These are phyloP conservation scores for Xylaria sp. DNA, from an alignment of 2,329 filamentous ascomycete genomes.

Conservation along the genomic window DNA sequence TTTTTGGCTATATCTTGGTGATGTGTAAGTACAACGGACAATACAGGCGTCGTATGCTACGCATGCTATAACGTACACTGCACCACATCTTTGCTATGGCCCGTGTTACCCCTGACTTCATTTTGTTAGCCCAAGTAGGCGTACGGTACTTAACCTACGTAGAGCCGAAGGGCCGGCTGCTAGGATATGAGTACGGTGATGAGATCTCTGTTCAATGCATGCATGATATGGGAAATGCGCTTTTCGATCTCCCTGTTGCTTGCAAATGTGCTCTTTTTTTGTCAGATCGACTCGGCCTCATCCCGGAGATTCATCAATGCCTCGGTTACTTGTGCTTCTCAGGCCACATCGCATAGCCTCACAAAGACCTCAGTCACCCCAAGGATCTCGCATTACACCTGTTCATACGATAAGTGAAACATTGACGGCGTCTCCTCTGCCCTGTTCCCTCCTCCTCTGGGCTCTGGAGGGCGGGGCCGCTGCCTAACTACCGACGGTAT, in stretches of 20 bases:
- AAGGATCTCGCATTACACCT: conserved; percentile 16
- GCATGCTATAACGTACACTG: conserved; percentile 2
- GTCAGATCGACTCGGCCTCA: conserved; percentile 17
- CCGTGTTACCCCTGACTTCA: conserved; percentile 25
- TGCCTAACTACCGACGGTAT: conserved; percentile 1
- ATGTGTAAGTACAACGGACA: conserved; percentile 7
- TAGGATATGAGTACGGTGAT: background rate
- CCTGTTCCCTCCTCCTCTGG: background rate
- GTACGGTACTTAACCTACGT: background rate
- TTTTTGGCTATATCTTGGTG: conserved; percentile 7
- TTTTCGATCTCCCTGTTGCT: conserved; percentile 9
- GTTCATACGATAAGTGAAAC: conserved; percentile 27
- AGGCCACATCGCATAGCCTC: conserved; percentile 21
- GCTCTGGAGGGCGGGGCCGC: conserved; percentile 19
- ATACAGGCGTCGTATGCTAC: background rate
- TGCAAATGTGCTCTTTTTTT: conserved; percentile 5
- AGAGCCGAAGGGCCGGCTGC: background rate
- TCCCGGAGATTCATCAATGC: conserved; percentile 24
- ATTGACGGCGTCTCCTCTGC: conserved; percentile 11
- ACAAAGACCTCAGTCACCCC: conserved; percentile 13
- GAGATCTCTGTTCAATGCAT: background rate
- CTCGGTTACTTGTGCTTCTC: conserved; percentile 15
- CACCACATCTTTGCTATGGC: background rate
- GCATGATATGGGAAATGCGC: conserved; percentile 14
- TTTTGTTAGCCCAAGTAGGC: background rate